A percentile compares a stretch with the other conserved stretches of the same genome.
These are phyloP conservation scores for Silene noctiflora DNA, from an alignment of 179 eudicot genomes.

Conservation along the genomic window DNA sequence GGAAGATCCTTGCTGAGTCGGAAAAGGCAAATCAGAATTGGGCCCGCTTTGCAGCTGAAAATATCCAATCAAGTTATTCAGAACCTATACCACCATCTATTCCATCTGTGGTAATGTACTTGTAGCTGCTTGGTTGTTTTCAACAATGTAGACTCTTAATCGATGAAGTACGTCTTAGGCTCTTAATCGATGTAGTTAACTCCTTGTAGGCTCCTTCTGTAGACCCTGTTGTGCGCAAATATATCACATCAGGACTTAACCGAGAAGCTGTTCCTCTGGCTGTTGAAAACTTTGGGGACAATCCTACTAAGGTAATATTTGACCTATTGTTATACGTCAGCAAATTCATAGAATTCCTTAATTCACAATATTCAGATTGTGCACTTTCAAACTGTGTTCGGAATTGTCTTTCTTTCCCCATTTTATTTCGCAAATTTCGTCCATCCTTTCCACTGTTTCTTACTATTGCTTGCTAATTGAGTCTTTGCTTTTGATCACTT, in stretches of 20 bases:
- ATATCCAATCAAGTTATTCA: constrained; percentile 53
- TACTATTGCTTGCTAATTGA: not conserved
- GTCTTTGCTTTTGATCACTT: not conserved
- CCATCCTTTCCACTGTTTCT: not conserved
- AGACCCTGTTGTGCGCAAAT: constrained; percentile 78
- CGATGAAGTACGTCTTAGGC: not conserved
- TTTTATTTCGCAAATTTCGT: not conserved
- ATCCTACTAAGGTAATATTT: constrained; percentile 63
- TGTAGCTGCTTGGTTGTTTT: constrained; percentile 3
- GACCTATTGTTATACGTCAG: not conserved
- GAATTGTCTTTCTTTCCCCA: no score
- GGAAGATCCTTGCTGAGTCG: constrained; percentile 74
- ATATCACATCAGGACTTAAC: constrained; percentile 76
- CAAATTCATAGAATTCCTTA: not conserved
- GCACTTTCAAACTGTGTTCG: not conserved
- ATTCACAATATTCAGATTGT: not conserved
- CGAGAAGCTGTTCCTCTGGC: constrained; percentile 89
- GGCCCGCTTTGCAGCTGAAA: constrained; percentile 74
- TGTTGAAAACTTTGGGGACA: constrained; percentile 82
- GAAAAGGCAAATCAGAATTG: constrained; percentile 81
- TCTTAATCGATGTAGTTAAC: not conserved
- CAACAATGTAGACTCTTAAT: not conserved
- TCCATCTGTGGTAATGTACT: constrained; percentile 34
- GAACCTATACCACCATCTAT: constrained; percentile 40
- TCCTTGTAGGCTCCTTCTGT: constrained; percentile 47